A percentile compares a stretch with the other conserved stretches of the same genome.
These are phyloP conservation scores for Oryza punctata DNA, from an alignment of 176 grass and related monocot genomes.

Conservation along the genomic window DNA sequence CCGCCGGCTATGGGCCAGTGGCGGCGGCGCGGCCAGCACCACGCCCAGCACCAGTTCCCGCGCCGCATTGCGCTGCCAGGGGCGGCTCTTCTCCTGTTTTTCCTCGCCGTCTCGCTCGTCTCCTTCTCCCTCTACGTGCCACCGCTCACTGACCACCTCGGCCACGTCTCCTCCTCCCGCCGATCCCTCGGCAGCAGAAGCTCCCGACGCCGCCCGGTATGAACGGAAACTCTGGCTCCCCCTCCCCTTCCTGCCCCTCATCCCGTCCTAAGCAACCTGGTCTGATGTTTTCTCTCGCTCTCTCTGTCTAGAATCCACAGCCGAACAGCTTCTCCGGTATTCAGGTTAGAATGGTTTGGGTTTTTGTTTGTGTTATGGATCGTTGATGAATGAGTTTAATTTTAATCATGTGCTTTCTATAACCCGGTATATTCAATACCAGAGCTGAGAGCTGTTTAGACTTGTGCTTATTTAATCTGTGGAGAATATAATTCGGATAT, in stretches of 20 bases:
- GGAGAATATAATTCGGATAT: neutral
- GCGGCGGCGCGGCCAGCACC: slow-evolving; percentile 59
- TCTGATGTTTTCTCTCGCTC: slow-evolving; percentile 17
- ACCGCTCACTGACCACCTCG: slow-evolving; percentile 52
- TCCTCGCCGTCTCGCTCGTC: slow-evolving; percentile 49
- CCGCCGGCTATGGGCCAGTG: slow-evolving; percentile 48
- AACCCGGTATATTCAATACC: neutral
- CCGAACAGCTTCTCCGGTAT: neutral
- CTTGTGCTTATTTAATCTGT: neutral
- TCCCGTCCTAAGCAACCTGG: neutral
- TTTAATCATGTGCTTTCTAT: neutral
- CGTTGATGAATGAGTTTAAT: neutral
- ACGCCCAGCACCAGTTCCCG: slow-evolving; percentile 32
- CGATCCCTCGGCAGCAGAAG: slow-evolving; percentile 31
- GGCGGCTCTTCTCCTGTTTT: slow-evolving; percentile 48
- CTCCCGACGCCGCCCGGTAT: slow-evolving; percentile 14
- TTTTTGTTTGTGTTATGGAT: neutral
- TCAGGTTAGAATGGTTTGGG: neutral
- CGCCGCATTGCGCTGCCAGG: slow-evolving; percentile 50
- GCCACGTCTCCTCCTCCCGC: slow-evolving; percentile 27
- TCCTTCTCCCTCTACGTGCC: slow-evolving; percentile 59
- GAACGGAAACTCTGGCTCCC: neutral
- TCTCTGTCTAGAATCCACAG: neutral
- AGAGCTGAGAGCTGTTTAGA: neutral
- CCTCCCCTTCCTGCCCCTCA: neutral